Base-by-base conservation (phyloP, 495 filamentous ascomycete genomes). In the Penicillium coprophilum region DNA sequence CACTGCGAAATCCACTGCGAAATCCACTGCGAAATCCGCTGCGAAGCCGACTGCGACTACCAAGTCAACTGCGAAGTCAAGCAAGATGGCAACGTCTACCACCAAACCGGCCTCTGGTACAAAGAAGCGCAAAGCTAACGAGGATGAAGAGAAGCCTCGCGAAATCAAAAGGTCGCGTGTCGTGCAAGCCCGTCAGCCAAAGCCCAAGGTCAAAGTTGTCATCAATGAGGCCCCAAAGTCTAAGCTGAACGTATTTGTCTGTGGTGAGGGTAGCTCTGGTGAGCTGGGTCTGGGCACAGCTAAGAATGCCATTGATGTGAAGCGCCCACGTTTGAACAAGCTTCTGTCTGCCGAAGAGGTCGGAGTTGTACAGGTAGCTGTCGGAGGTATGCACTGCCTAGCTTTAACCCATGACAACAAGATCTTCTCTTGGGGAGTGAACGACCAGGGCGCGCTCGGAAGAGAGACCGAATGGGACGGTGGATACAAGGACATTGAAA, bases 351-450 rank as follows among this genome's bases (percentile, higher is more conserved):
- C 85, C 13, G 79, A 85, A 41, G 74, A 75, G 20, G 81, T 88
- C 32, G 85, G 87, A 17, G 77, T 87, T 46, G 83, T 87, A 5
- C 78, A 83, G 50, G 57, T 88, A 28, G 84, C 80, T 48, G 71
- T 77, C 41, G 85, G 85, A 57, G 85, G 85, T 40, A 88, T 88
- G 85, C 85, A 88, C 67, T 75, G 70, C 44, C 69, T 81, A 32
- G 85, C 83, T 19, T 63, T 87, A 48, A 87, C 83, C 13, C 73
- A 82, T 59, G 82, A 85, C 68, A 84, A 83, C 65, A 74, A 80
- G 59, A 81, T 88, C 58, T 66, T 84, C 45, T 82, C 84, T 20
- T 88, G 85, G 85, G 85, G 85, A 45, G 85, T 87, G 52, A 88
- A 88, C 63, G 85, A 88, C 52, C 79, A 86, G 56, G 83, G 81